These are phyloP conservation scores for Fusarium globosum DNA, from an alignment of 2,329 filamentous ascomycete species.

Conservation along the genomic window DNA sequence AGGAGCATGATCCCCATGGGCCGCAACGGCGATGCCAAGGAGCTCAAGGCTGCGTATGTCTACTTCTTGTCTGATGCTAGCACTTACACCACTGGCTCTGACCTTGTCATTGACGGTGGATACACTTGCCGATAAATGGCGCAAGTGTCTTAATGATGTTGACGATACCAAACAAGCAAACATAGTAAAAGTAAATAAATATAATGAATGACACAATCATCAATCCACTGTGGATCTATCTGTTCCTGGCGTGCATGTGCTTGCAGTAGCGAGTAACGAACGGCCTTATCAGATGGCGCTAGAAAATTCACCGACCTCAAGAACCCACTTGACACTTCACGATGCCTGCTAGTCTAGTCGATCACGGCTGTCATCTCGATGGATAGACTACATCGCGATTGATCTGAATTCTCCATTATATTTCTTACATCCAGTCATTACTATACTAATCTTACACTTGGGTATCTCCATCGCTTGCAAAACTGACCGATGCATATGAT, in stretches of 20 bases:
- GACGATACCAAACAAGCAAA: conserved; percentile 25
- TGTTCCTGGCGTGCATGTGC: conserved; percentile 15
- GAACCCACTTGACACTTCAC: conserved; percentile 9
- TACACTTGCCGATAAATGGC: conserved; percentile 62
- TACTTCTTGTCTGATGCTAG: conserved; percentile 81
- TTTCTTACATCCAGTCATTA: neutral
- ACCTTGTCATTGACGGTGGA: conserved; percentile 78
- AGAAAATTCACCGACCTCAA: neutral
- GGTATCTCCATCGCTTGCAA: conserved; percentile 19
- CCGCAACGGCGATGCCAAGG: conserved; percentile 73
- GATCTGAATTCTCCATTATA: neutral
- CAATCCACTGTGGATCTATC: conserved; percentile 17
- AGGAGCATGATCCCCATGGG: conserved; percentile 79
- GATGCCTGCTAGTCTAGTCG: conserved; percentile 16
- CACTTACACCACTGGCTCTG: conserved; percentile 78
- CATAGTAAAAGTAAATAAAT: conserved; percentile 10
- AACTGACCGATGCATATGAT: neutral
- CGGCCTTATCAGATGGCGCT: conserved; percentile 22
- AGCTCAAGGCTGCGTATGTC: conserved; percentile 82
- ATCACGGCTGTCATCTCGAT: neutral
- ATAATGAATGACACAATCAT: conserved; percentile 17
- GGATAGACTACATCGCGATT: neutral
- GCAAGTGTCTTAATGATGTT: conserved; percentile 14
- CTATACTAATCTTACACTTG: neutral
- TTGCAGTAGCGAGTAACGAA: conserved; percentile 10